These are phyloP conservation scores for Cucurbita ficifolia DNA, from an alignment of 306 rosid genomes.

Conservation along the genomic window DNA sequence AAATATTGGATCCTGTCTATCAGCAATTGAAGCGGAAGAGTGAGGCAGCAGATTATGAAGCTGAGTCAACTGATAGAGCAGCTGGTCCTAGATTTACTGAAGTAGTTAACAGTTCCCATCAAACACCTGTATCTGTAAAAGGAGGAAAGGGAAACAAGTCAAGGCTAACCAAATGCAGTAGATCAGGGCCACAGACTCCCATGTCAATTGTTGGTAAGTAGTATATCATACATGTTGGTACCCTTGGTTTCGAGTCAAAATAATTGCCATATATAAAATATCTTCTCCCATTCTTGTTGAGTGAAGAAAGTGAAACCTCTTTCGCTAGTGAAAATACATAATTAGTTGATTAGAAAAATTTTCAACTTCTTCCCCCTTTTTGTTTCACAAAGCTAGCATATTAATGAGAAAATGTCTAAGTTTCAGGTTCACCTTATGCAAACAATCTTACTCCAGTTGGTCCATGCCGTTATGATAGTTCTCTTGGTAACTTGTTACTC, in stretches of 20 bases:
- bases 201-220: constrained; percentile 54
- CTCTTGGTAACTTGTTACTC: constrained; percentile 49
- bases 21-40: constrained; percentile 73
- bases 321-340: not conserved
- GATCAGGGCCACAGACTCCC: constrained; percentile 64
- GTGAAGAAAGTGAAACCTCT: not conserved
- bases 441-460: constrained; percentile 81
- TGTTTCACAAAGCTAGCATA: not conserved
- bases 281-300: not conserved
- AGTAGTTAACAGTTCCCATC: constrained; percentile 34
- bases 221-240: constrained; percentile 6
- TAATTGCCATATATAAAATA: not conserved
- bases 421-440: constrained; percentile 83
- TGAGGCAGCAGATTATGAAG: constrained; percentile 42
- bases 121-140: constrained; percentile 60
- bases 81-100: constrained; percentile 35
- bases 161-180: constrained; percentile 54
- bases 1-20: constrained; percentile 11
- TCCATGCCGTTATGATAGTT: constrained; percentile 97
- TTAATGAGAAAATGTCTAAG: constrained; percentile 3
- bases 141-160: constrained; percentile 60
- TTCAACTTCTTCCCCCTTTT: not conserved
- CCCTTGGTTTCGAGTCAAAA: not conserved
- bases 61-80: constrained; percentile 46
- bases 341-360: not conserved